Base-by-base conservation (phyloP, 768 basidiomycete genomes). In the Xerocomellus chrysenteron region DNA sequence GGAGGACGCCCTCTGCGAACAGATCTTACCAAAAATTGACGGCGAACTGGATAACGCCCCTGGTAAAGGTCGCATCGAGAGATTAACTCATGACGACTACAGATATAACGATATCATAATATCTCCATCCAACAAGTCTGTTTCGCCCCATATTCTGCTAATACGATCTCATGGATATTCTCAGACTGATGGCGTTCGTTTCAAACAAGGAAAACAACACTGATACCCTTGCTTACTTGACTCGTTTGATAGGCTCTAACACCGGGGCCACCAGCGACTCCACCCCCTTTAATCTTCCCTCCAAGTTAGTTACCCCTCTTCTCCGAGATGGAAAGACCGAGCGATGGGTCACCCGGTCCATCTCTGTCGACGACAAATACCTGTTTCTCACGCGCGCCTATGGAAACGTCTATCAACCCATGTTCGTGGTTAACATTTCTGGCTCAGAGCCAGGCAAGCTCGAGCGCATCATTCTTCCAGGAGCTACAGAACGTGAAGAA, bases 141-240 rank as follows among this genome's bases (percentile, higher is more conserved):
- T 64, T 14, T 19, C 16, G 4, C 21, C 32, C 21, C 14, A 26
- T 52, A 17, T 45, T 47, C 16, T 40, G 0, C 30, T n/a, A 39
- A 49, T n/a, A n/a, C 19, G 2, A 14, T 32, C 60, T 57, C 50
- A 64, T 7, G 4, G 7, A 41, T 42, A 39, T 61, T 36, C 26
- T 30, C 44, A 77, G 74, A 44, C 42, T 78, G n/a, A 66, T 77
- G 62, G 64, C 73, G 3, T 78, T 74, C 57, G 58, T 66, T 32
- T 78, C 74, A 26, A 77, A 78, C 64, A 77, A 76, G 58, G 77
- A 74, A 50, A 76, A 76, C 37, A 62, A 67, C 36, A 69, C 61
- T 1, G 76, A 77, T 57, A 73, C 74, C 37, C 64, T 78, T 12
- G 69, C 71, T 21, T 78, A 77, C 60, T 44, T 71, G 52, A 63